These are phyloP conservation scores for Leishmania lainsoni DNA, from an alignment of 208 protist genomes.

Conservation along the genomic window DNA sequence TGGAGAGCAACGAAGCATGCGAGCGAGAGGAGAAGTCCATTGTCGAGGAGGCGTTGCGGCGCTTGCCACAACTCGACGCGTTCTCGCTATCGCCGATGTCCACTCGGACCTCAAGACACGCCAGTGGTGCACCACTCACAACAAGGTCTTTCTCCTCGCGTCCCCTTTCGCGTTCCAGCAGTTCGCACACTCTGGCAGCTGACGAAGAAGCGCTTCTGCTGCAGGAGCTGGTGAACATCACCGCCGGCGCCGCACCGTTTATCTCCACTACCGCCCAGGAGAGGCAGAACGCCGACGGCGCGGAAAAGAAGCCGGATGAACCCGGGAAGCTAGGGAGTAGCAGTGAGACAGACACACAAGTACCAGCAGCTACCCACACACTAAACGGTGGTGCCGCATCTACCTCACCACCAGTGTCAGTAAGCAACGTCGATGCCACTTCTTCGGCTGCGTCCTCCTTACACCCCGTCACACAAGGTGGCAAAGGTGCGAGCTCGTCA, in stretches of 20 bases:
- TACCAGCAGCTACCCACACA: neutral
- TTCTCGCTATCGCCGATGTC: neutral
- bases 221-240: slow-evolving; percentile 39
- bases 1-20: neutral
- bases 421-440: neutral
- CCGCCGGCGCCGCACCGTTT: slow-evolving; percentile 21
- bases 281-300: neutral
- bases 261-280: slow-evolving; percentile 12
- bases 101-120: neutral
- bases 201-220: slow-evolving; percentile 38
- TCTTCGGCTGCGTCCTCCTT: neutral
- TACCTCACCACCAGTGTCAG: neutral
- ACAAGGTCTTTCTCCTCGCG: neutral
- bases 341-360: neutral
- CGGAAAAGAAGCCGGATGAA: neutral
- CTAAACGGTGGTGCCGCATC: neutral
- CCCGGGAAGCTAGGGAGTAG: neutral
- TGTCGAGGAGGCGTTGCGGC: slow-evolving; percentile 12
- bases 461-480: neutral
- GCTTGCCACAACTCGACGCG: neutral
- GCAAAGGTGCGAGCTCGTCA: neutral
- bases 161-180: neutral
- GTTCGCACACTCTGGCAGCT: slow-evolving; percentile 12
- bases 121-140: neutral
- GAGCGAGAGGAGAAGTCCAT: slow-evolving; percentile 7